Conservation (phyloP, 129 eudicot genomes). For the Arctium minus region DNA sequence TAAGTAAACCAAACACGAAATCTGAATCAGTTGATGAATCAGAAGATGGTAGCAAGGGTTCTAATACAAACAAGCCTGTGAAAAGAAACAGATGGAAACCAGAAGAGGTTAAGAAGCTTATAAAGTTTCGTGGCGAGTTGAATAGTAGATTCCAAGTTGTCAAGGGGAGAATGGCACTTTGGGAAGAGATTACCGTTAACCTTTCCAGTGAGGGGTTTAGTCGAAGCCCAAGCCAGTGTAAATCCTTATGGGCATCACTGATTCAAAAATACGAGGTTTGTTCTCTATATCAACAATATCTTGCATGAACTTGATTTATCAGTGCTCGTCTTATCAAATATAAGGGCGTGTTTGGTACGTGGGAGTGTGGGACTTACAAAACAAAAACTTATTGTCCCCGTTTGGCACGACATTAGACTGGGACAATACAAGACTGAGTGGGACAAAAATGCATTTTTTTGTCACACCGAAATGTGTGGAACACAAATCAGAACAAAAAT, state of each 20-base stretch:
- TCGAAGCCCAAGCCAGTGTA: slow-evolving; percentile 92
- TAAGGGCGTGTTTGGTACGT: not conserved
- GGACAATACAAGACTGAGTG: too few relatives aligned
- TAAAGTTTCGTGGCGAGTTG: slow-evolving; percentile 65
- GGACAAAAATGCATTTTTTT: too few relatives aligned
- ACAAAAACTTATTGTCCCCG: too few relatives aligned
- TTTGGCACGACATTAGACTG: too few relatives aligned
- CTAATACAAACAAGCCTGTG: slow-evolving; percentile 34
- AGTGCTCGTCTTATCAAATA: not conserved
- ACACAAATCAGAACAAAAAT: too few relatives aligned
- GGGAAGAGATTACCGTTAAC: slow-evolving; percentile 86
- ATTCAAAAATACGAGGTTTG: slow-evolving; percentile 92
- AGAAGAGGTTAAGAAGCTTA: slow-evolving; percentile 76
- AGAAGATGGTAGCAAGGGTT: slow-evolving; percentile 24
- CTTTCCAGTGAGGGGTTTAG: slow-evolving; percentile 55
- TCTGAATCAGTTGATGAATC: slow-evolving; percentile 16
- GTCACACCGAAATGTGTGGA: too few relatives aligned
- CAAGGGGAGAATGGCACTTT: slow-evolving; percentile 95
- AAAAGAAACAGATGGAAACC: slow-evolving; percentile 93
- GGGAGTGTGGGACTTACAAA: too few relatives aligned
- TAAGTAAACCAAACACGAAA: slow-evolving; percentile 48
- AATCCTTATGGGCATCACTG: slow-evolving; percentile 90
- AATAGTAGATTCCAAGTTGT: slow-evolving; percentile 80
- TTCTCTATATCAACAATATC: not conserved
- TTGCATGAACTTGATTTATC: not conserved